Conservation (phyloP, 352 stramenopile genomes). For the Phytophthora capsici region DNA sequence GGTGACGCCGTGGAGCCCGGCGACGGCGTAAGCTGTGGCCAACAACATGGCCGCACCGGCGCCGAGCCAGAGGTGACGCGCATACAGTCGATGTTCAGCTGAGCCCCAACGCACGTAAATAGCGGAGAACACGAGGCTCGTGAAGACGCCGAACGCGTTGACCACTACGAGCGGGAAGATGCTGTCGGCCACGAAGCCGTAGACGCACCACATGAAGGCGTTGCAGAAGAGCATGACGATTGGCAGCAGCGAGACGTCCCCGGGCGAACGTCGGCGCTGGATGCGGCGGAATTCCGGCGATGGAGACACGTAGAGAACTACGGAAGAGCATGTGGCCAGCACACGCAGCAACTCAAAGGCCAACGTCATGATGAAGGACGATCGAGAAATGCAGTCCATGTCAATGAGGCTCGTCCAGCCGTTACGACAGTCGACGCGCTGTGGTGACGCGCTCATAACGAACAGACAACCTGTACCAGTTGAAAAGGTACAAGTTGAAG, state of each 20-base stretch:
- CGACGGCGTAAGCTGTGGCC: slow-evolving; percentile 25
- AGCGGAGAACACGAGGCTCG: slow-evolving; percentile 37
- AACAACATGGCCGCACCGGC: slow-evolving; percentile 13
- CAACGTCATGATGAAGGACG: slow-evolving; percentile 12
- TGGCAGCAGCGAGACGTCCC: slow-evolving; percentile 31
- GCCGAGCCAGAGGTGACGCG: slow-evolving; percentile 19
- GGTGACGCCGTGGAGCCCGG: slow-evolving; percentile 26
- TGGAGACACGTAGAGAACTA: slow-evolving; percentile 36
- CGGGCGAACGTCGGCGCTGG: slow-evolving; percentile 16
- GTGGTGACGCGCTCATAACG: background rate
- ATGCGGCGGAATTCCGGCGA: slow-evolving; percentile 36
- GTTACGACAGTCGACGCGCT: background rate
- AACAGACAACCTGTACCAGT: background rate
- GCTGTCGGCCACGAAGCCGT: slow-evolving; percentile 36
- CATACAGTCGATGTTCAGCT: slow-evolving; percentile 8
- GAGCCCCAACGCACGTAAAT: slow-evolving; percentile 40
- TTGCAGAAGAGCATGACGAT: slow-evolving; percentile 44
- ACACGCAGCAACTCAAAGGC: slow-evolving; percentile 36
- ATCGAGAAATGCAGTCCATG: background rate
- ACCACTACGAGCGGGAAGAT: slow-evolving; percentile 44
- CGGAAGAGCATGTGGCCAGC: slow-evolving; percentile 29
- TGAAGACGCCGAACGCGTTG: slow-evolving; percentile 33
- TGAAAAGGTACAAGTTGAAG: slow-evolving; percentile 1
- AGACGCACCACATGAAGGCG: slow-evolving; percentile 39
- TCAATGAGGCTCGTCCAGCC: slow-evolving; percentile 5